Evolutionary conservation across 306 rosid species (phyloP).

Genomic region (Cicer arietinum): DNA sequence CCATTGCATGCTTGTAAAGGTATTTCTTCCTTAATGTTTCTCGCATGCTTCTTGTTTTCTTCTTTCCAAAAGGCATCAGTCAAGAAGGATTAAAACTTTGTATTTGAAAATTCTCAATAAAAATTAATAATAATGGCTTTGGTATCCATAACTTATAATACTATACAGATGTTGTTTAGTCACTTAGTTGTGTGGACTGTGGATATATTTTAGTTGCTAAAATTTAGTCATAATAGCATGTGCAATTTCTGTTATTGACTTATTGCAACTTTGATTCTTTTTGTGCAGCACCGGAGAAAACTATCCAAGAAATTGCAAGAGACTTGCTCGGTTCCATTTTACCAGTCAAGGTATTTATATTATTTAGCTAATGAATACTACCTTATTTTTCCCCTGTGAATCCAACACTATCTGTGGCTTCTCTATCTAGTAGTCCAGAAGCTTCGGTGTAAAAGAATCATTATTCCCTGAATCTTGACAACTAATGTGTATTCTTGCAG

Average conservation of each 20-base stretch:
- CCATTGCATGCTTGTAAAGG: constrained; percentile 83
- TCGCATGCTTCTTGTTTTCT: not conserved
- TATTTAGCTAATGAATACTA: constrained; percentile 22
- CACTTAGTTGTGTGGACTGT: not conserved
- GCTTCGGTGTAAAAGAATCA: not conserved
- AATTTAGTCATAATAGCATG: not conserved
- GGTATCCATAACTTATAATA: constrained; percentile 6
- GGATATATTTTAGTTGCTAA: constrained; percentile 18
- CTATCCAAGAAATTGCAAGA: constrained; percentile 74
- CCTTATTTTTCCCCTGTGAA: constrained; percentile 15
- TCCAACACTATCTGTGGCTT: not conserved
- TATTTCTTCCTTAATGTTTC: constrained; percentile 33
- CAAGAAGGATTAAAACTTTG: not conserved
- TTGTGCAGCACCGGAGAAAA: constrained; percentile 64
- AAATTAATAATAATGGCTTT: not conserved
- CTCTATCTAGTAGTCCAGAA: constrained; percentile 20
- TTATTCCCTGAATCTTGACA: constrained; percentile 10
- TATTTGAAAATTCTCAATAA: not conserved
- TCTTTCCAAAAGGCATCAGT: not conserved
- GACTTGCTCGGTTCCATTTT: constrained; percentile 61
- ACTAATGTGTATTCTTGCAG: constrained; percentile 3
- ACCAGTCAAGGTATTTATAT: constrained; percentile 65
- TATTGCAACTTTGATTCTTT: constrained; percentile 24
- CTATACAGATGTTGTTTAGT: not conserved
- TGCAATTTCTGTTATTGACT: constrained; percentile 41